Evolutionary conservation across 176 grass and related monocot genomes (phyloP).

Genomic region (Tillandsia leiboldiana): DNA sequence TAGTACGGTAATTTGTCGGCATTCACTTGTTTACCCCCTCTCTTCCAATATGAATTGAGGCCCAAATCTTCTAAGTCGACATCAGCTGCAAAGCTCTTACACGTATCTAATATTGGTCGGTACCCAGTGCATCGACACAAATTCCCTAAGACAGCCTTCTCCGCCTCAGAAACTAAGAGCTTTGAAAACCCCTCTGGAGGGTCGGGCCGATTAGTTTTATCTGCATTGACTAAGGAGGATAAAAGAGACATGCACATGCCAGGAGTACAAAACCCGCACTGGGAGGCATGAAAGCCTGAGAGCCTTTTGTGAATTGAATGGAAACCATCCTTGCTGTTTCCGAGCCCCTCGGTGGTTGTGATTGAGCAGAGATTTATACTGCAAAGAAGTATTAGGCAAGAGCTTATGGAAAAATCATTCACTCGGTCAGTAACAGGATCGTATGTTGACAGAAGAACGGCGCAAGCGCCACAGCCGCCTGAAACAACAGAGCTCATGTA

Average conservation of each 20-base stretch:
- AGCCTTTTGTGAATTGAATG: slow-evolving; percentile 61
- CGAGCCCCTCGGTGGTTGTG: slow-evolving; percentile 69
- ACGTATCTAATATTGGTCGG: slow-evolving; percentile 70
- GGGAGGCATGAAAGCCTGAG: slow-evolving; percentile 79
- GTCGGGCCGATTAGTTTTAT: slow-evolving; percentile 12
- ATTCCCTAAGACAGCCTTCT: slow-evolving; percentile 65
- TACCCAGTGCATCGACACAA: slow-evolving; percentile 93
- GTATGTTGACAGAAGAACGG: slow-evolving; percentile 67
- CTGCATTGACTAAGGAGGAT: slow-evolving; percentile 48
- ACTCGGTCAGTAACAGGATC: slow-evolving; percentile 43
- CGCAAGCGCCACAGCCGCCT: slow-evolving; percentile 94
- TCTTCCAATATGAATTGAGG: slow-evolving; percentile 76
- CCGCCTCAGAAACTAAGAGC: slow-evolving; percentile 50
- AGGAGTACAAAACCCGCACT: slow-evolving; percentile 90
- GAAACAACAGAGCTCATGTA: background rate
- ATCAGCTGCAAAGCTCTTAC: slow-evolving; percentile 91
- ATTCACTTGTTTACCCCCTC: slow-evolving; percentile 29
- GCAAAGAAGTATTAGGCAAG: slow-evolving; percentile 61
- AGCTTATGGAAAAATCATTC: slow-evolving; percentile 34
- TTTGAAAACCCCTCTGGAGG: slow-evolving; percentile 52
- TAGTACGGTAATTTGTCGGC: slow-evolving; percentile 47
- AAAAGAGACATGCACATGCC: slow-evolving; percentile 94
- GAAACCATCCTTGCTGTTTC: slow-evolving; percentile 31
- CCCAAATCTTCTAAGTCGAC: slow-evolving; percentile 89
- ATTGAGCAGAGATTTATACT: slow-evolving; percentile 51